Percentiles rank a stretch among this genome's conserved stretches.
Evolutionary conservation across 2,329 filamentous ascomycete genomes (phyloP).

Genomic region (Alternaria sp.): DNA sequence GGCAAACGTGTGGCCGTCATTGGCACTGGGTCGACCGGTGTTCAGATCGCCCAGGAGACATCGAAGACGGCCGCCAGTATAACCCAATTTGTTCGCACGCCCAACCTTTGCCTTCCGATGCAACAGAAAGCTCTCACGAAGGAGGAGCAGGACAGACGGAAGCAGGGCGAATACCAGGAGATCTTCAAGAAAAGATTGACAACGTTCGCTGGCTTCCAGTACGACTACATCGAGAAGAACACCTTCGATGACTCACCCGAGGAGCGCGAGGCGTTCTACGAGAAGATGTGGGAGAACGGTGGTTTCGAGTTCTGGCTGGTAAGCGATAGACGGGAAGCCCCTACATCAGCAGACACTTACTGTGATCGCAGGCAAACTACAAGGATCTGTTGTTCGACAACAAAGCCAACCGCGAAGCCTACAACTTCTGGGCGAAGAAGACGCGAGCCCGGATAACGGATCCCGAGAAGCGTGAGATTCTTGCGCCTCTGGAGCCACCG

Average conservation of each 20-base stretch:
- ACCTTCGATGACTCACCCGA: conserved; percentile 57
- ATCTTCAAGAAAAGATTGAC: conserved; percentile 62
- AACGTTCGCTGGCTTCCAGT: conserved; percentile 66
- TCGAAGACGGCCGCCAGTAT: conserved; percentile 59
- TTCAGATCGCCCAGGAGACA: conserved; percentile 69
- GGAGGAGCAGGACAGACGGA: conserved; percentile 58
- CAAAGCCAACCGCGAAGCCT: conserved; percentile 53
- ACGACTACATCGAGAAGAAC: conserved; percentile 61
- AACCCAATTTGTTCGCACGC: conserved; percentile 70
- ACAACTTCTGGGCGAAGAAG: conserved; percentile 57
- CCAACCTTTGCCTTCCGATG: conserved; percentile 71
- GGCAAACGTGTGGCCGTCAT: conserved; percentile 68
- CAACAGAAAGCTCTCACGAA: conserved; percentile 56
- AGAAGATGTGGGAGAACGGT: conserved; percentile 50
- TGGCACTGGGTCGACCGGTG: conserved; percentile 69
- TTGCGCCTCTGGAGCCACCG: conserved; percentile 54
- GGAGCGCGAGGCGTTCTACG: conserved; percentile 53
- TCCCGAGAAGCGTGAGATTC: conserved; percentile 53
- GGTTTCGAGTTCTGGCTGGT: conserved; percentile 53
- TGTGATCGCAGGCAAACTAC: conserved; percentile 30
- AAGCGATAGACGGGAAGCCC: conserved; percentile 41
- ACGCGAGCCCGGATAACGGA: conserved; percentile 52
- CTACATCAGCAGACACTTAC: neutral
- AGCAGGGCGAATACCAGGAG: conserved; percentile 48
- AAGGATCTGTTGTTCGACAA: conserved; percentile 51